Evolutionary conservation across 371 early-diverging fungal genomes (phyloP).

Genomic region (Saksenaea vasiformis): DNA sequence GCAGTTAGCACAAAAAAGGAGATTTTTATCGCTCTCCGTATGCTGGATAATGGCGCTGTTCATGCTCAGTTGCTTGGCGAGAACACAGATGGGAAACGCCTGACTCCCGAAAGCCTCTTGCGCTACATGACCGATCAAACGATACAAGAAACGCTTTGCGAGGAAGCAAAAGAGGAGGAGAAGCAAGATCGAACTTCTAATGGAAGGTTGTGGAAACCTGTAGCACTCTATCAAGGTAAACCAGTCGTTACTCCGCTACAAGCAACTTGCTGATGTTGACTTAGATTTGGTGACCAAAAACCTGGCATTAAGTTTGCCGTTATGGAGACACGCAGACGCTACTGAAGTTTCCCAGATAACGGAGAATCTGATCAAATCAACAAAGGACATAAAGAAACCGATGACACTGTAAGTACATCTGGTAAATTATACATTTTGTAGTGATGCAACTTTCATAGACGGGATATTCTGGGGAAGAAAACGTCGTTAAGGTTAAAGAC

Average conservation of each 20-base stretch:
- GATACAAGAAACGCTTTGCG: neutral
- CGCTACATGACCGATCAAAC: neutral
- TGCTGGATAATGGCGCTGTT: neutral
- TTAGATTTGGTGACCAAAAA: neutral
- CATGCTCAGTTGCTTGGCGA: neutral
- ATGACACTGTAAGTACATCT: neutral
- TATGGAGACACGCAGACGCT: neutral
- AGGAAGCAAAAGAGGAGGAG: neutral
- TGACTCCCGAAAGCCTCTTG: neutral
- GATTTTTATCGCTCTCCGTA: neutral
- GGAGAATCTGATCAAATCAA: neutral
- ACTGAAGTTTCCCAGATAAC: neutral
- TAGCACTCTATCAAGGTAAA: neutral
- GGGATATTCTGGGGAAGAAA: neutral
- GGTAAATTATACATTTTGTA: neutral
- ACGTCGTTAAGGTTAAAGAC: neutral
- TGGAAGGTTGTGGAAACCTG: neutral
- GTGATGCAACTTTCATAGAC: neutral
- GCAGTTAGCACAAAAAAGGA: neutral
- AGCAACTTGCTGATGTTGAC: neutral
- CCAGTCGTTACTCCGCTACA: neutral
- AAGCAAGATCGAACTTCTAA: neutral
- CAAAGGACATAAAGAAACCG: neutral
- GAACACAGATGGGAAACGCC: neutral
- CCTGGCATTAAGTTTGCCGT: neutral